Conservation (phyloP, 345 rosid genomes). For the Psidium friedrichsthalianum region DNA sequence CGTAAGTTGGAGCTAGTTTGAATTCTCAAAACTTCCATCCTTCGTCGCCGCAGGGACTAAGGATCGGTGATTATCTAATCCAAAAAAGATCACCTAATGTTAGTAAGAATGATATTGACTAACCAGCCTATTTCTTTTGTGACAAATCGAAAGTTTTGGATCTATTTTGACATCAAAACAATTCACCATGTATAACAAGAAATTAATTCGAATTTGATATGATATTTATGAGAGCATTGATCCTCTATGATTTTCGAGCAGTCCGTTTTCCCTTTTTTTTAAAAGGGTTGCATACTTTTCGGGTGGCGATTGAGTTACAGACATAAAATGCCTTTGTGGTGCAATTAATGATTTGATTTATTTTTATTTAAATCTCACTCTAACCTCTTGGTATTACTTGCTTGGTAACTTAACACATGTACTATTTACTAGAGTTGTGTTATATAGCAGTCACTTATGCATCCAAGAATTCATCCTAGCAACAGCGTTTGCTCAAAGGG, state of each 20-base stretch:
- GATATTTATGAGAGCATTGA: not conserved
- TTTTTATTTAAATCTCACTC: not conserved
- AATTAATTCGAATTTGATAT: not conserved
- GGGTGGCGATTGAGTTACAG: not conserved
- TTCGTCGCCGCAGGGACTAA: not conserved
- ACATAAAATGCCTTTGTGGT: not conserved
- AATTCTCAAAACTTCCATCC: not conserved
- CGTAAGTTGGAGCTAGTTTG: not conserved
- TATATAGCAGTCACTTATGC: not conserved
- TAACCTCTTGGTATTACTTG: not conserved
- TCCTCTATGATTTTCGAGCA: not conserved
- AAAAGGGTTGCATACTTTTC: not conserved
- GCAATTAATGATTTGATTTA: not conserved
- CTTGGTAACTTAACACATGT: not conserved
- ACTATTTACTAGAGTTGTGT: not conserved
- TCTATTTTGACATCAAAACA: accelerated
- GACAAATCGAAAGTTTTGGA: not conserved
- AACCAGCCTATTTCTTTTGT: not conserved
- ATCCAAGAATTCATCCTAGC: not conserved
- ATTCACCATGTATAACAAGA: not conserved
- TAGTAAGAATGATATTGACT: not conserved
- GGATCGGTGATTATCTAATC: no score
- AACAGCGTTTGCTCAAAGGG: not conserved
- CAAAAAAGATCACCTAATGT: not conserved
- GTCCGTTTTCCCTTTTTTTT: not conserved